Conservation (phyloP, 306 rosid species). For the Spatholobus suberectus region DNA sequence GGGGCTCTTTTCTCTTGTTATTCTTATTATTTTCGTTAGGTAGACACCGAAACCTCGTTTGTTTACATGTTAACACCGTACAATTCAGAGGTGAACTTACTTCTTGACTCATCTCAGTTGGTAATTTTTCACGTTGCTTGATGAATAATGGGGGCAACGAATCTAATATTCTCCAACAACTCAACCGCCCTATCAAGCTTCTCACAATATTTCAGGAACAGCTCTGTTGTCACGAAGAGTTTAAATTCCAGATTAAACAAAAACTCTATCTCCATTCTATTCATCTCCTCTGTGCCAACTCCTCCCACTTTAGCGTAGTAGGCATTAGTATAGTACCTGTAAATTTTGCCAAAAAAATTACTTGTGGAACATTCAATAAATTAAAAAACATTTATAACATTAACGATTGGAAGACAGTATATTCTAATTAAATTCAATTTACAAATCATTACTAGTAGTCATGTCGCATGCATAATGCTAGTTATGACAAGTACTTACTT, state of each 20-base stretch:
- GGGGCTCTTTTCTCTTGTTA: no score
- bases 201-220: conserved; percentile 48
- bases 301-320: conserved; percentile 78
- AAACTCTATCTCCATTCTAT: conserved; percentile 66
- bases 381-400: no score
- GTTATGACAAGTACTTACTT: conserved; percentile 27
- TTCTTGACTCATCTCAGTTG: background rate
- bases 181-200: conserved; percentile 44
- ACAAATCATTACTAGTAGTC: background rate
- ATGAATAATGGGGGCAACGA: background rate
- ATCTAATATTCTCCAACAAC: background rate
- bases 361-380: background rate
- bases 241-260: conserved; percentile 66
- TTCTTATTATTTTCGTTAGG: no score
- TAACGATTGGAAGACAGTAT: no score
- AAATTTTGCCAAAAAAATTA: background rate
- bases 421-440: no score
- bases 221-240: conserved; percentile 55
- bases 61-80: no score
- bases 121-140: background rate
- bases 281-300: conserved; percentile 68
- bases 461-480: background rate
- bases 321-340: conserved; percentile 59
- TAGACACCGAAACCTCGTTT: no score
- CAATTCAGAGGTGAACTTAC: background rate